Evolutionary conservation across 768 basidiomycete species (phyloP).

Genomic region (Austroboletus eburneus): DNA sequence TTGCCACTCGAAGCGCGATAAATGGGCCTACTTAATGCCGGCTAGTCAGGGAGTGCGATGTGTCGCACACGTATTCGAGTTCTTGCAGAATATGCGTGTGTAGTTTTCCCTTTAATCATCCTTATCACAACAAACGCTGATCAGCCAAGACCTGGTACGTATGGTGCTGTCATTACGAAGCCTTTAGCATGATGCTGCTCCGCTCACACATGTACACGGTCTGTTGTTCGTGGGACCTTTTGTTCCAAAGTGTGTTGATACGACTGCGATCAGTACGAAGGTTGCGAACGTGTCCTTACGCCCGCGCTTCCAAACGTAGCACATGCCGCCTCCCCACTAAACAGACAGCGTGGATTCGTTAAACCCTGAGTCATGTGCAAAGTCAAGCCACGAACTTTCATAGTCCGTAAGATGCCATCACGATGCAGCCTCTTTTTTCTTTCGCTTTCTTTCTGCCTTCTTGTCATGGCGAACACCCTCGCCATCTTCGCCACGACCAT

Average conservation of each 20-base stretch:
- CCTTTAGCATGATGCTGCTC: neutral
- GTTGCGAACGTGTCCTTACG: neutral
- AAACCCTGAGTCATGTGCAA: neutral
- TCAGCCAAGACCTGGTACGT: neutral
- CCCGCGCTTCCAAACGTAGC: neutral
- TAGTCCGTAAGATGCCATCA: slow-evolving; percentile 7
- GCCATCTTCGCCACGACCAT: slow-evolving; percentile 7
- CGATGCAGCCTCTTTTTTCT: slow-evolving; percentile 5
- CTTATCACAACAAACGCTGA: neutral
- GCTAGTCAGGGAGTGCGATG: no score
- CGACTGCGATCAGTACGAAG: neutral
- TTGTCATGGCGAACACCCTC: slow-evolving; percentile 9
- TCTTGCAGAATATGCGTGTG: neutral
- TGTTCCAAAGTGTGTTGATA: neutral
- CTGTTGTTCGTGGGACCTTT: slow-evolving; percentile 1
- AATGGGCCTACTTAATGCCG: no score
- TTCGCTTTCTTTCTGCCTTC: slow-evolving; percentile 11
- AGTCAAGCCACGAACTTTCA: neutral
- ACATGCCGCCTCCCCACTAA: neutral
- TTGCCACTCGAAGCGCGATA: no score
- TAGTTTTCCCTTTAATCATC: neutral
- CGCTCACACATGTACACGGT: neutral
- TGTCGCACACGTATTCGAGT: no score
- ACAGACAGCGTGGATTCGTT: neutral
- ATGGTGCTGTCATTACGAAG: neutral